Conservation (phyloP, 1,139 yeast species). For the Saccharomycopsis hybrid region DNA sequence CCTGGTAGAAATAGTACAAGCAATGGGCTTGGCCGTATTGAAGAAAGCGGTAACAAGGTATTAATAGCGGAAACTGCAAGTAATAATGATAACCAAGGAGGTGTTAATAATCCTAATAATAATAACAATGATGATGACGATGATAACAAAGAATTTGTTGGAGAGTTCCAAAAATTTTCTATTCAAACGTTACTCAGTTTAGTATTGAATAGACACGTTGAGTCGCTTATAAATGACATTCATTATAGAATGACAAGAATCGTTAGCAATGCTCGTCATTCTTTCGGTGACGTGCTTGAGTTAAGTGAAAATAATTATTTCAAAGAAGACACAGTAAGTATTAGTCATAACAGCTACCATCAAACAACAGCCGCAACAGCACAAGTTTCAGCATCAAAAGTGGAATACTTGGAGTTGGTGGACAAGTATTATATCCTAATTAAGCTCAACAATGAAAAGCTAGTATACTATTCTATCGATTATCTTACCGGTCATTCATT, state of each 20-base stretch:
- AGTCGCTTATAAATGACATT: slow-evolving; percentile 11
- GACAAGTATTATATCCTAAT: slow-evolving; percentile 36
- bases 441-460: slow-evolving; percentile 33
- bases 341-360: neutral
- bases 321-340: neutral
- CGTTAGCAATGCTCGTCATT: neutral
- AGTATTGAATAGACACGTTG: slow-evolving; percentile 17
- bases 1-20: too few species aligned
- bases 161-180: slow-evolving; percentile 7
- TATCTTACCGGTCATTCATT: slow-evolving; percentile 42
- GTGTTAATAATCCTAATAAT: neutral
- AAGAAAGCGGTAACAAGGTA: too few species aligned
- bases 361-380: neutral
- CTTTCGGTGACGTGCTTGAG: neutral
- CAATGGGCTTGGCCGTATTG: too few species aligned
- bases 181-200: slow-evolving; percentile 15
- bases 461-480: slow-evolving; percentile 38
- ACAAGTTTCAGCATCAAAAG: too few species aligned
- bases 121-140: neutral
- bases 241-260: slow-evolving; percentile 1
- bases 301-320: neutral
- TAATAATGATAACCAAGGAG: neutral
- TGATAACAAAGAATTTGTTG: neutral
- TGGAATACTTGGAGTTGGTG: slow-evolving; percentile 24
- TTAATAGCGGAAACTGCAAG: neutral